Conservation (phyloP, 148 eudicot species). For the Limonium bicolor region DNA sequence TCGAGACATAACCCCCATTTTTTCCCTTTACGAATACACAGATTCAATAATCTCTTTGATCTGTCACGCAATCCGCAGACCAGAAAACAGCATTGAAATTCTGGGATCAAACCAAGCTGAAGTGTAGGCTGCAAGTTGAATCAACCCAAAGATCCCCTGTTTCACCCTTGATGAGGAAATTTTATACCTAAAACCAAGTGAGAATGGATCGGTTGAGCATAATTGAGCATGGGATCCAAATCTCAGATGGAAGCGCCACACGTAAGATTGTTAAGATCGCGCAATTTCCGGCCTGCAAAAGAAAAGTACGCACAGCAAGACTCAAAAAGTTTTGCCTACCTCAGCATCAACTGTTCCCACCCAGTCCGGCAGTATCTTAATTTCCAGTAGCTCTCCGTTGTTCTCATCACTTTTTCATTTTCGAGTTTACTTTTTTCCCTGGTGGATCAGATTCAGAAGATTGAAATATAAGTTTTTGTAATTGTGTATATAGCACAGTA, state of each 20-base stretch:
- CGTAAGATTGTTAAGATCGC: not conserved
- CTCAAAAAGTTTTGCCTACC: too few relatives aligned
- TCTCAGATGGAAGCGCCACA: not conserved
- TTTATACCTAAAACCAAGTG: not conserved
- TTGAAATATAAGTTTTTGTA: too few relatives aligned
- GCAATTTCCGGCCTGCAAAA: not conserved
- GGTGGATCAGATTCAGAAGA: too few relatives aligned
- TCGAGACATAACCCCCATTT: slow-evolving; percentile 92
- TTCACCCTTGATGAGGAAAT: not conserved
- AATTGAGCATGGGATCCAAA: not conserved
- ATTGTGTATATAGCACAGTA: too few relatives aligned
- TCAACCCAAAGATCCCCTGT: not conserved
- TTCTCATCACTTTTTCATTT: too few relatives aligned
- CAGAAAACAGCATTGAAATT: not conserved
- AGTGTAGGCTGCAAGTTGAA: not conserved
- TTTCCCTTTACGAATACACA: slow-evolving; percentile 1
- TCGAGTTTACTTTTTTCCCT: too few relatives aligned
- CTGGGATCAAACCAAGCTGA: too few relatives aligned
- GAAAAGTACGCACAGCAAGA: too few relatives aligned
- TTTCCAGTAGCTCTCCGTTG: too few relatives aligned
- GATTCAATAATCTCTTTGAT: not conserved
- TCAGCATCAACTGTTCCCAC: too few relatives aligned
- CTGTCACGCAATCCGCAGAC: not conserved
- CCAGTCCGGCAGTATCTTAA: too few relatives aligned
- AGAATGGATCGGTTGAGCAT: not conserved